Evolutionary conservation across 2,329 filamentous ascomycete species (phyloP).

Genomic region (Coleophoma eucalyptorum): DNA sequence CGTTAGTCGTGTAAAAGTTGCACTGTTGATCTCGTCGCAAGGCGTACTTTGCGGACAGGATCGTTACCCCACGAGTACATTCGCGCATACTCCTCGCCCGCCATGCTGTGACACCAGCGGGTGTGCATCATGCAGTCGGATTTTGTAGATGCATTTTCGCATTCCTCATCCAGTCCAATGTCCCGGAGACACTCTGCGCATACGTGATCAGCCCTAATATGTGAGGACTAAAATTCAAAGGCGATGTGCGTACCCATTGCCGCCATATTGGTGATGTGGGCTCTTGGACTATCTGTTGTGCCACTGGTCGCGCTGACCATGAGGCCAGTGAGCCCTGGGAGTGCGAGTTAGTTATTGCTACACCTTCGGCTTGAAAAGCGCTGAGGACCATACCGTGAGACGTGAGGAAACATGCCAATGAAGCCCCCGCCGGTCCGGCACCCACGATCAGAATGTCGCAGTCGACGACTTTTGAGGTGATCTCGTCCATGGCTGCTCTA

Average conservation of each 20-base stretch:
- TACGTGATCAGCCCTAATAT: background rate
- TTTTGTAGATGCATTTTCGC: conserved; percentile 30
- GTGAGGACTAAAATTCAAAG: too few species aligned
- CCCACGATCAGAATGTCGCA: conserved; percentile 46
- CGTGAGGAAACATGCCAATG: conserved; percentile 49
- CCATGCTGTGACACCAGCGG: conserved; percentile 48
- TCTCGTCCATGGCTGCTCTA: too few species aligned
- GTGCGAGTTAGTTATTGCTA: background rate
- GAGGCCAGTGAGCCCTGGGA: conserved; percentile 46
- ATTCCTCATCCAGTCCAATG: conserved; percentile 42
- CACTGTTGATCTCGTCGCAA: too few species aligned
- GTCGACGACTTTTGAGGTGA: too few species aligned
- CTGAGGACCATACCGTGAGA: conserved; percentile 36
- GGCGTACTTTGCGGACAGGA: conserved; percentile 35
- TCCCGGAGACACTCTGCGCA: conserved; percentile 48
- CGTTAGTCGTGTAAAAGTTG: too few species aligned
- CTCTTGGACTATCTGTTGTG: conserved; percentile 52
- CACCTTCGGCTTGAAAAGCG: background rate
- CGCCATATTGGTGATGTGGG: conserved; percentile 57
- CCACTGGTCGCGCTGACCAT: conserved; percentile 45
- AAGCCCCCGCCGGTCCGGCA: conserved; percentile 49
- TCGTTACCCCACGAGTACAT: conserved; percentile 48
- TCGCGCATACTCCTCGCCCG: conserved; percentile 46
- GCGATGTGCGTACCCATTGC: too few species aligned
- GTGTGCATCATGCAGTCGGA: conserved; percentile 43